phyloP scores from a whole-genome alignment of 148 eudicot genomes.

The Persicaria maculosa region DNA sequence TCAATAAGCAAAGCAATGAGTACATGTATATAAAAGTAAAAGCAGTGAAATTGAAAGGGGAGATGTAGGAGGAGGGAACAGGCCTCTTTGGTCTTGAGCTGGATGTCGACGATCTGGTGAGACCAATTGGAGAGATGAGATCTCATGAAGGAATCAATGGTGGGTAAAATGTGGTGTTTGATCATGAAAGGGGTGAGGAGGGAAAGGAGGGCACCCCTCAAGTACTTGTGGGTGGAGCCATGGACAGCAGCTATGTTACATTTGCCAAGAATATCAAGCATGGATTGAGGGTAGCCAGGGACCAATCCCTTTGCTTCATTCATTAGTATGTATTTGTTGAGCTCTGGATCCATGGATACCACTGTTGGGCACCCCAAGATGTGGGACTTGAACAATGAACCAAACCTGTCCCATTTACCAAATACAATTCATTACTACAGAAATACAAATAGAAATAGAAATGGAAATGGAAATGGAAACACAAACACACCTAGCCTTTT shows the following conservation, averaged over 20 bases:
- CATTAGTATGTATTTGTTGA: slow-evolving; percentile 69
- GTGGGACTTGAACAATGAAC: slow-evolving; percentile 84
- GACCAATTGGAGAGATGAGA: slow-evolving; percentile 73
- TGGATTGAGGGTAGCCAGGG: slow-evolving; percentile 93
- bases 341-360: slow-evolving; percentile 87
- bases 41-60: not conserved
- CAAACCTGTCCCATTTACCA: slow-evolving; percentile 44
- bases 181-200: slow-evolving; percentile 80
- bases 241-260: slow-evolving; percentile 95
- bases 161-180: slow-evolving; percentile 60
- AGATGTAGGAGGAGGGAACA: not conserved
- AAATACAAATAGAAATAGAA: not conserved
- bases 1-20: slow-evolving; percentile 1
- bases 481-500: slow-evolving; percentile 61
- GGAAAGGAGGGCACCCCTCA: slow-evolving; percentile 86
- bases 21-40: not conserved
- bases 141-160: slow-evolving; percentile 78
- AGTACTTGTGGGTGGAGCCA: slow-evolving; percentile 89
- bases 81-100: slow-evolving; percentile 90
- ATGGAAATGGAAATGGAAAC: not conserved
- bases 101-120: slow-evolving; percentile 62
- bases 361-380: slow-evolving; percentile 89
- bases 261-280: slow-evolving; percentile 85
- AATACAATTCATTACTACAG: not conserved
- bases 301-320: slow-evolving; percentile 84